A percentile compares a stretch with the other conserved stretches of the same genome.
phyloP scores from a whole-genome alignment of 2,329 filamentous ascomycete species.

The Orbilia blumenaviensis region DNA sequence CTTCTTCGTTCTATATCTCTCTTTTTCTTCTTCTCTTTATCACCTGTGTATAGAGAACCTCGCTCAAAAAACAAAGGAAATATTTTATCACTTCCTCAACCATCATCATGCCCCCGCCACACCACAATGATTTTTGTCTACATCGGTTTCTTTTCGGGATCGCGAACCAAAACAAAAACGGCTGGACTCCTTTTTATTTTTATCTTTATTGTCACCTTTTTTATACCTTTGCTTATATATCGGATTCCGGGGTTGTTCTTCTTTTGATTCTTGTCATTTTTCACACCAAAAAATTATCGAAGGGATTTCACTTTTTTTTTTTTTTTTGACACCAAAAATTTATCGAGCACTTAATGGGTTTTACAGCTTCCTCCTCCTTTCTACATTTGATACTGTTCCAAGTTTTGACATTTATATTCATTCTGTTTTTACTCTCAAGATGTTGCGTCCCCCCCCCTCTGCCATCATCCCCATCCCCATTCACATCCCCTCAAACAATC shows the following conservation, averaged over 20 bases:
- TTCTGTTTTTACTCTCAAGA: background rate
- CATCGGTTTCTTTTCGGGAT: conserved; percentile 17
- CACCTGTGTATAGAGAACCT: conserved; percentile 44
- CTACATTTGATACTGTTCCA: background rate
- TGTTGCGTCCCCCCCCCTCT: background rate
- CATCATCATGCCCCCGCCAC: background rate
- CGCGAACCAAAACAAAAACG: conserved; percentile 27
- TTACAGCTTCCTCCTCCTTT: background rate
- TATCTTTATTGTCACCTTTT: too few relatives aligned
- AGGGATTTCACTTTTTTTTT: conserved; percentile 57
- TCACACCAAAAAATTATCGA: conserved; percentile 56
- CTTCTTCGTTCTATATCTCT: conserved; percentile 28
- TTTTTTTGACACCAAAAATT: conserved; percentile 48
- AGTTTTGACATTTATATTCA: background rate
- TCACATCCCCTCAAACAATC: too few relatives aligned
- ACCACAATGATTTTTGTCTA: conserved; percentile 22
- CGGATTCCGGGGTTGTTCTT: conserved; percentile 26
- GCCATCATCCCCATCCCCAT: too few relatives aligned
- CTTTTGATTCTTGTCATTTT: conserved; percentile 54
- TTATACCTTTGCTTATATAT: conserved; percentile 55
- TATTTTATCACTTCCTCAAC: conserved; percentile 17
- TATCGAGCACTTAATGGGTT: conserved; percentile 28
- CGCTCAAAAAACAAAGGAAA: conserved; percentile 29
- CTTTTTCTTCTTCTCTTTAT: conserved; percentile 24
- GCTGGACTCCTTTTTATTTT: conserved; percentile 28